phyloP scores from a whole-genome alignment of 1,139 yeast species.

The Hansenula lynferdii region DNA sequence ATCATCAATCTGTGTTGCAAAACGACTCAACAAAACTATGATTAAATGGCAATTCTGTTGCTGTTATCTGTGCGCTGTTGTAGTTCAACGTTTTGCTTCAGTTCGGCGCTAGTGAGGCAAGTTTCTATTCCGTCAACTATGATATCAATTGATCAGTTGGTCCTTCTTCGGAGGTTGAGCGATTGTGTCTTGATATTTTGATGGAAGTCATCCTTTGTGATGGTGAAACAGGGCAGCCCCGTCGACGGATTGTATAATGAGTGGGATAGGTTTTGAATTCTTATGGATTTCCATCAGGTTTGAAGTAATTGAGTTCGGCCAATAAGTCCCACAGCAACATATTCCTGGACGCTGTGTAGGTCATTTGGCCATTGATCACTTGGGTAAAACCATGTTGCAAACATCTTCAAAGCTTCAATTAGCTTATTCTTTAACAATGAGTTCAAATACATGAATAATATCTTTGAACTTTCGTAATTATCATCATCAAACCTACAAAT shows the following conservation, averaged over 20 bases:
- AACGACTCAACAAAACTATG: slow-evolving; percentile 18
- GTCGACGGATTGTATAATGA: slow-evolving; percentile 75
- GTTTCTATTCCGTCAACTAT: slow-evolving; percentile 19
- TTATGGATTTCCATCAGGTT: slow-evolving; percentile 24
- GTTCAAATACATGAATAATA: too few relatives aligned
- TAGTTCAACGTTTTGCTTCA: slow-evolving; percentile 38
- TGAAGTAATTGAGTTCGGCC: slow-evolving; percentile 50
- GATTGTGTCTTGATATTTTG: not conserved
- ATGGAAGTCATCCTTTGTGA: slow-evolving; percentile 25
- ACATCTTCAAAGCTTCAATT: too few relatives aligned
- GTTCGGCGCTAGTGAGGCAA: slow-evolving; percentile 69
- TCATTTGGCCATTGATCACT: slow-evolving; percentile 72
- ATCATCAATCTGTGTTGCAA: slow-evolving; percentile 21
- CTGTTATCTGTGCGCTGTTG: slow-evolving; percentile 14
- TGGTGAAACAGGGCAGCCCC: slow-evolving; percentile 74
- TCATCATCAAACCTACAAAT: too few relatives aligned
- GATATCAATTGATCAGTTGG: slow-evolving; percentile 32
- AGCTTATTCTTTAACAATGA: too few relatives aligned
- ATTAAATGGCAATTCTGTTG: slow-evolving; percentile 11
- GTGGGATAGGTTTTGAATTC: slow-evolving; percentile 66
- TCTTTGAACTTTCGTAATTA: too few relatives aligned
- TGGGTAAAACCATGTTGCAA: slow-evolving; percentile 91
- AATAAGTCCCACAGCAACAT: slow-evolving; percentile 52
- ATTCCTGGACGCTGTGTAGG: slow-evolving; percentile 91
- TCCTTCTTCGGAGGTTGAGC: slow-evolving; percentile 58